Percentiles rank a stretch among this genome's conserved stretches.
phyloP scores from a whole-genome alignment of 1,139 yeast species.

The Pichia norvegensis region DNA sequence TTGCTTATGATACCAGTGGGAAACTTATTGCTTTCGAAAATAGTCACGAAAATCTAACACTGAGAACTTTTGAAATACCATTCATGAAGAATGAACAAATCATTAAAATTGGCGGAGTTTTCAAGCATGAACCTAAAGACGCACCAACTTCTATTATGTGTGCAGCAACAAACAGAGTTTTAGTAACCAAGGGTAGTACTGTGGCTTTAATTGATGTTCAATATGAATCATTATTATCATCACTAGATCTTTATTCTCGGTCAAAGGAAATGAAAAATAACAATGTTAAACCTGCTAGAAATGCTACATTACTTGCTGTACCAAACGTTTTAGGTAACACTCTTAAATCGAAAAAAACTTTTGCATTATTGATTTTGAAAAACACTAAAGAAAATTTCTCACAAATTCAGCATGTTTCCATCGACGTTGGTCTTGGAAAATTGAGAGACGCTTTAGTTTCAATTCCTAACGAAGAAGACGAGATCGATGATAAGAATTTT shows the following conservation, averaged over 20 bases:
- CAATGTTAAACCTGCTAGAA: conserved; percentile 21
- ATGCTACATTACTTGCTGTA: conserved; percentile 30
- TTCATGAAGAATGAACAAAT: conserved; percentile 16
- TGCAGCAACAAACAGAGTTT: conserved; percentile 40
- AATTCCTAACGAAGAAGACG: conserved; percentile 23
- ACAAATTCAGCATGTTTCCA: conserved; percentile 39
- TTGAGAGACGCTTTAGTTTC: conserved; percentile 65
- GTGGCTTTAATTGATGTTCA: conserved; percentile 39
- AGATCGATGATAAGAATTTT: conserved; percentile 2
- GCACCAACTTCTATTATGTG: conserved; percentile 23
- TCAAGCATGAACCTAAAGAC: conserved; percentile 15
- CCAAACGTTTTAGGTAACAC: conserved; percentile 40
- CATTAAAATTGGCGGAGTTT: conserved; percentile 15
- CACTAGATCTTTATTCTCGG: conserved; percentile 29
- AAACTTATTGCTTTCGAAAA: conserved; percentile 22
- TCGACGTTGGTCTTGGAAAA: conserved; percentile 64
- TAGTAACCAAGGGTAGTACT: conserved; percentile 35
- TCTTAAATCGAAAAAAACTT: conserved; percentile 34
- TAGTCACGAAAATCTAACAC: conserved; percentile 4
- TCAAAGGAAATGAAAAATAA: conserved; percentile 18
- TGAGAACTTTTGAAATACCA: conserved; percentile 24
- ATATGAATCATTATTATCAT: conserved; percentile 38
- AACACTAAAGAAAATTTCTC: conserved; percentile 39
- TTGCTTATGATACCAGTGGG: conserved; percentile 26
- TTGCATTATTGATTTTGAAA: conserved; percentile 37